Conservation (phyloP, 495 filamentous ascomycete species). For the Aspergillus incahuasiensis region DNA sequence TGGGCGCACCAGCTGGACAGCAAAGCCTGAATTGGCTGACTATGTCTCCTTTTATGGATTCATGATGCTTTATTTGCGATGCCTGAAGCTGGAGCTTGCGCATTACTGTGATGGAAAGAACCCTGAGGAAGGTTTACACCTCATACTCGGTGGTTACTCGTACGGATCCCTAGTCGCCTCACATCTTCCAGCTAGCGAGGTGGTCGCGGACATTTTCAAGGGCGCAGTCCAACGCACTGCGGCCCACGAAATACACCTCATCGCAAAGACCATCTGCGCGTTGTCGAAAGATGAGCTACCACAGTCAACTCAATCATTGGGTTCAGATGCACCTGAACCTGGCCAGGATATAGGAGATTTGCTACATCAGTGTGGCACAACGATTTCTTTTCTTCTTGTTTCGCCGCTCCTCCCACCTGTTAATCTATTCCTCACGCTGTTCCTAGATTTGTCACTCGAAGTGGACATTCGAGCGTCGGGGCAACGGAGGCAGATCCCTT, state of each 20-base stretch:
- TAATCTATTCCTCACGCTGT: constrained; percentile 54
- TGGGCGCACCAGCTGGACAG: constrained; percentile 81
- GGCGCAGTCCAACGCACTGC: constrained; percentile 45
- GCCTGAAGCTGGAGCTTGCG: constrained; percentile 15
- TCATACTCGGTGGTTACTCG: constrained; percentile 81
- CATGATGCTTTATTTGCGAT: constrained; percentile 64
- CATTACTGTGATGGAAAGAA: not conserved
- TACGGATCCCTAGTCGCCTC: constrained; percentile 82
- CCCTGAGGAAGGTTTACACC: not conserved
- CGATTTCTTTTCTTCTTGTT: constrained; percentile 68
- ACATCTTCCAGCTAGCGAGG: constrained; percentile 58
- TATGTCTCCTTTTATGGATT: constrained; percentile 78
- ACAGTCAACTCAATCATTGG: constrained; percentile 23
- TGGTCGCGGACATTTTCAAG: constrained; percentile 56
- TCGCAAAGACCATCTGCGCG: constrained; percentile 58
- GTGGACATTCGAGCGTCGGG: constrained; percentile 18
- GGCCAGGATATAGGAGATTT: not conserved
- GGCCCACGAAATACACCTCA: constrained; percentile 59
- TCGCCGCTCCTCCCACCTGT: constrained; percentile 70
- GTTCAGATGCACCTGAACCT: not conserved
- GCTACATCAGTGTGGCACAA: constrained; percentile 18
- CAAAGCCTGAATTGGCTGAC: constrained; percentile 71
- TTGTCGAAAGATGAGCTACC: constrained; percentile 41
- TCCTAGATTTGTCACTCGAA: constrained; percentile 34
- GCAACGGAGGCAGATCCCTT: constrained; percentile 31